These are phyloP conservation scores for Yamadazyma akitaensis DNA, from an alignment of 805 yeast species.

Conservation along the genomic window DNA sequence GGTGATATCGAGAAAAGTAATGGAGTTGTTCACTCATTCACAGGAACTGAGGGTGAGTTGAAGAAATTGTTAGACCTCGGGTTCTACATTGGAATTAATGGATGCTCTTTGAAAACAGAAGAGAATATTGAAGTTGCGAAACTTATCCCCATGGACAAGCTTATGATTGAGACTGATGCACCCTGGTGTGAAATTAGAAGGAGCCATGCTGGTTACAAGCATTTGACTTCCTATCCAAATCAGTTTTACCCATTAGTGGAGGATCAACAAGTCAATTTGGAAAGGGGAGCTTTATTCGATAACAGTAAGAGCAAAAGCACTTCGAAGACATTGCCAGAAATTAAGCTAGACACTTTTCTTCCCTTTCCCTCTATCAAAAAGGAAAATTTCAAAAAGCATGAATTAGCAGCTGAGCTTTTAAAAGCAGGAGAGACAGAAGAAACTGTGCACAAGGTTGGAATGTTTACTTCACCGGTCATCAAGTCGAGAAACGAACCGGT, in stretches of 20 bases:
- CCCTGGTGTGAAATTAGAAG: constrained; percentile 97
- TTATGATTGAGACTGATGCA: constrained; percentile 91
- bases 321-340: constrained; percentile 18
- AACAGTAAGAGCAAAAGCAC: constrained; percentile 3
- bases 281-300: neutral
- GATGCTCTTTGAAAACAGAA: constrained; percentile 82
- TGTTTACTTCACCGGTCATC: constrained; percentile 48
- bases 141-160: constrained; percentile 62
- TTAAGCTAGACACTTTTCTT: constrained; percentile 46
- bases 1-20: constrained; percentile 41
- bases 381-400: constrained; percentile 49
- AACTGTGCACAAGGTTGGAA: constrained; percentile 16
- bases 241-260: constrained; percentile 45
- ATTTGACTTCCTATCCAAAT: constrained; percentile 55
- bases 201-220: constrained; percentile 70
- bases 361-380: constrained; percentile 67
- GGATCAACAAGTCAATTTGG: neutral
- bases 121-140: constrained; percentile 68
- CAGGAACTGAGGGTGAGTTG: constrained; percentile 73
- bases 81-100: constrained; percentile 80
- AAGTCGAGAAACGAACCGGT: constrained; percentile 94
- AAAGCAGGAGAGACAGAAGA: constrained; percentile 6
- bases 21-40: constrained; percentile 95
- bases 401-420: constrained; percentile 11
- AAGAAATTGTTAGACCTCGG: constrained; percentile 53